phyloP scores from a whole-genome alignment of 495 filamentous ascomycete species.

The Aspergillus biplanus region DNA sequence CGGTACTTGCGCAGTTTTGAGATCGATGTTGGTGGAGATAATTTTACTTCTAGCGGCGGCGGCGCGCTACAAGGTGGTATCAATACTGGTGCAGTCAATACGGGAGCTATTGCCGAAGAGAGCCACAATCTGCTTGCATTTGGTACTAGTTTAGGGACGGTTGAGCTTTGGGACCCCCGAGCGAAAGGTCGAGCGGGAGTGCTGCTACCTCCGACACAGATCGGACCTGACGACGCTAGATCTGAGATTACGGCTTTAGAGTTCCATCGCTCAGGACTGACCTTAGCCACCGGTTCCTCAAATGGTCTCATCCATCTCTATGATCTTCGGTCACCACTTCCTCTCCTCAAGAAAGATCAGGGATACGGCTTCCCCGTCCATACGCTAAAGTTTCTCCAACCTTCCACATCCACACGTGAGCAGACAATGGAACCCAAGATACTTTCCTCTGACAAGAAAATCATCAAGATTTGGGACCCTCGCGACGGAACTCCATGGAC shows the following conservation, averaged over 20 bases:
- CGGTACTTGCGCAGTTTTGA: conserved; percentile 83
- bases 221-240: conserved; percentile 51
- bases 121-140: conserved; percentile 93
- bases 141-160: conserved; percentile 92
- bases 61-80: conserved; percentile 83
- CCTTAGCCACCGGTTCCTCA: conserved; percentile 84
- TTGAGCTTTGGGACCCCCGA: conserved; percentile 94
- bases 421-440: conserved; percentile 78
- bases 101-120: conserved; percentile 83
- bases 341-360: conserved; percentile 88
- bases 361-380: conserved; percentile 95
- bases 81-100: conserved; percentile 81
- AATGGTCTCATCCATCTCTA: conserved; percentile 90
- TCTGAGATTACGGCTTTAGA: conserved; percentile 85
- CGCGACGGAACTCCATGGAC: conserved; percentile 85
- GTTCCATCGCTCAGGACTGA: conserved; percentile 83
- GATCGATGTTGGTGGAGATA: conserved; percentile 85
- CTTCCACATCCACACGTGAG: conserved; percentile 63
- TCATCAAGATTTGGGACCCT: conserved; percentile 96
- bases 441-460: conserved; percentile 87
- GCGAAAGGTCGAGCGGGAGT: conserved; percentile 80
- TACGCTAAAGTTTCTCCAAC: conserved; percentile 82
- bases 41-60: conserved; percentile 62
- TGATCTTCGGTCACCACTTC: conserved; percentile 86
- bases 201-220: conserved; percentile 55